Base-by-base conservation (phyloP, 1,284 basidiomycete species). In the Papiliotrema flavescens region DNA sequence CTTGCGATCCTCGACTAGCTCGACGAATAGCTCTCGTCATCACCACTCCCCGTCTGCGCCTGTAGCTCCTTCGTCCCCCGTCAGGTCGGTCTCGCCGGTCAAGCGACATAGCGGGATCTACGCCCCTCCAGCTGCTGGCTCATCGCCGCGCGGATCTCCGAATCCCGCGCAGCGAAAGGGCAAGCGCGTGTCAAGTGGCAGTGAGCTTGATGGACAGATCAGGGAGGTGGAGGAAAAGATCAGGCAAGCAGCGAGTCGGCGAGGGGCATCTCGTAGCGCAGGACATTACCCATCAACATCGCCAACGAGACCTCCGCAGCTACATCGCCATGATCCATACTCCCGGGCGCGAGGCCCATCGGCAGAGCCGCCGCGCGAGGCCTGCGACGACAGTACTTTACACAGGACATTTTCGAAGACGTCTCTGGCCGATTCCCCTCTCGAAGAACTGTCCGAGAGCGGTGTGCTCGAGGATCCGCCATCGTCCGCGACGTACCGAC, bases 221-320 rank as follows among this genome's bases (percentile, higher is more conserved):
- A 57, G 61, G 9, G 61, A 67, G 42, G 70, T 67, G 0, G 70
- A 73, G 48, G 69, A 67, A 41, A 61, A 61, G 46, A 56, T 70
- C 22, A 56, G 55, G 19, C 5, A 20, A 6, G 36, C 49, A 1
- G 40, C 36, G 15, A 40, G 44, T 9, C 32, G 26, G 7, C 39
- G 52, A 8, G 46, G 9, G n/a, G 42, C 52, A 22, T 49, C 46
- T 28, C 28, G 28, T 6, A 11, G 28, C 11, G 28, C 39, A 17
- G 20, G 15, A 40, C n/a, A 6, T 15, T 47, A 47, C 45, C 45
- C 45, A 6, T 28, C 45, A 3, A 34, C 45, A 8, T 47, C 45
- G 3, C 45, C 45, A 8, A 28, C 45, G 8, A 28, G 19, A 34
- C 6, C 23, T 4, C 26, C 28, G 11, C 5, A 6, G 17, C 28